These are phyloP conservation scores for Penicillium freii DNA, from an alignment of 2,329 filamentous ascomycete species.

Conservation along the genomic window DNA sequence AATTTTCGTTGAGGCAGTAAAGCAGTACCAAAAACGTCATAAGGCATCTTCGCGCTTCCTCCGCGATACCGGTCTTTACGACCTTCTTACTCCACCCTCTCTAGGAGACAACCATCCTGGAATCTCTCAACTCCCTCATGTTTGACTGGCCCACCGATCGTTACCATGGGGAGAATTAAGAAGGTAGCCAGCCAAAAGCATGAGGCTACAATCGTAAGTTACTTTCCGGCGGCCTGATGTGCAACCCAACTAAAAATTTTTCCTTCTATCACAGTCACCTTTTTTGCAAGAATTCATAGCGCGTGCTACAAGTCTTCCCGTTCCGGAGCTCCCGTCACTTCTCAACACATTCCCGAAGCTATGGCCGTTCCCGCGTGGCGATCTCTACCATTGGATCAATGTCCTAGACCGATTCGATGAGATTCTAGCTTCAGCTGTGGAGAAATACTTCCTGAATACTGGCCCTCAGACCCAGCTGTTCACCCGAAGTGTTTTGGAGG, in stretches of 20 bases:
- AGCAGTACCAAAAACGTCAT: slow-evolving; percentile 40
- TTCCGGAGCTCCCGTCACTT: slow-evolving; percentile 73
- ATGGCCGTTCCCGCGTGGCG: slow-evolving; percentile 95
- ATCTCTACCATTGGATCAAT: slow-evolving; percentile 97
- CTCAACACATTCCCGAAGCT: slow-evolving; percentile 77
- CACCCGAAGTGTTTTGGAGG: slow-evolving; percentile 40
- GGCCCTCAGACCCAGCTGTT: slow-evolving; percentile 81
- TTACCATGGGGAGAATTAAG: slow-evolving; percentile 54
- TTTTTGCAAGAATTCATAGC: slow-evolving; percentile 81
- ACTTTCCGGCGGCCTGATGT: slow-evolving; percentile 12
- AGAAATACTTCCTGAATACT: slow-evolving; percentile 73
- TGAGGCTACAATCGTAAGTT: slow-evolving; percentile 51
- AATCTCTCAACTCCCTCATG: slow-evolving; percentile 38
- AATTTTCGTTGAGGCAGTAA: slow-evolving; percentile 30
- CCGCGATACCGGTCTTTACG: slow-evolving; percentile 31
- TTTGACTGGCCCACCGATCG: slow-evolving; percentile 35
- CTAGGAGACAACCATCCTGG: slow-evolving; percentile 32
- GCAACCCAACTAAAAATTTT: slow-evolving; percentile 25
- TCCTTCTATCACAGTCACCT: slow-evolving; percentile 63
- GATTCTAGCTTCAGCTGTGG: slow-evolving; percentile 77
- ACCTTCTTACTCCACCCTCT: slow-evolving; percentile 24
- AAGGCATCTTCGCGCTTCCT: slow-evolving; percentile 34
- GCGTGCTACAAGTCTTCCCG: slow-evolving; percentile 59
- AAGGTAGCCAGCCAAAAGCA: slow-evolving; percentile 53
- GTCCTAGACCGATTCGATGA: slow-evolving; percentile 90